Percentiles rank a stretch among this genome's conserved stretches.
Evolutionary conservation across 805 yeast species (phyloP).

Genomic region (Candida lessepsii): DNA sequence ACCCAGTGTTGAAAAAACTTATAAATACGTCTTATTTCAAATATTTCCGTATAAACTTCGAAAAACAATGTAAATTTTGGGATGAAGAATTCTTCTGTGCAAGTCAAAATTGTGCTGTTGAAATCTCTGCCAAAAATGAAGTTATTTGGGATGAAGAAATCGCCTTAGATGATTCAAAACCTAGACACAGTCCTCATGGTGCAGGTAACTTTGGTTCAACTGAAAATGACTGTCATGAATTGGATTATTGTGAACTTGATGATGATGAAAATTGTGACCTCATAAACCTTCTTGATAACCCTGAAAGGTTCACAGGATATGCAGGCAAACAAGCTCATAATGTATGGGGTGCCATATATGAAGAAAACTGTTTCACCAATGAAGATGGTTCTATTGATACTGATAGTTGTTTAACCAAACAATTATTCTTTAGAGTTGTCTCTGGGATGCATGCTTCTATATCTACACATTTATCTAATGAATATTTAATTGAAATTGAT

Average conservation of each 20-base stretch:
- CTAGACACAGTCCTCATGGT: constrained; percentile 6
- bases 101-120: constrained; percentile 87
- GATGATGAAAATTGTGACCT: constrained; percentile 70
- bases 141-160: constrained; percentile 47
- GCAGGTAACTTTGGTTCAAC: neutral
- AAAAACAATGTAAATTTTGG: constrained; percentile 84
- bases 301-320: constrained; percentile 95
- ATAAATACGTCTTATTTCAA: constrained; percentile 79
- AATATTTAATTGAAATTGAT: constrained; percentile 44
- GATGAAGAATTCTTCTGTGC: constrained; percentile 80
- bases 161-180: constrained; percentile 13
- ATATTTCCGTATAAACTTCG: constrained; percentile 81
- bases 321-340: constrained; percentile 89
- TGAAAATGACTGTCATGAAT: constrained; percentile 37
- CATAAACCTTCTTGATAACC: constrained; percentile 83
- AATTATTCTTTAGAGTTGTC: constrained; percentile 79
- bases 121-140: constrained; percentile 62
- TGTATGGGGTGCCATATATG: constrained; percentile 91
- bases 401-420: constrained; percentile 58
- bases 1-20: constrained; percentile 54
- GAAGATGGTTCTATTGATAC: constrained; percentile 9
- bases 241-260: constrained; percentile 70
- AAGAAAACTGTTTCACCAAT: constrained; percentile 80
- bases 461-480: constrained; percentile 88
- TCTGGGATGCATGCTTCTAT: constrained; percentile 96